A percentile compares a stretch with the other conserved stretches of the same genome.
Evolutionary conservation across 345 rosid genomes (phyloP).

Genomic region (Geranium rotundifolium): DNA sequence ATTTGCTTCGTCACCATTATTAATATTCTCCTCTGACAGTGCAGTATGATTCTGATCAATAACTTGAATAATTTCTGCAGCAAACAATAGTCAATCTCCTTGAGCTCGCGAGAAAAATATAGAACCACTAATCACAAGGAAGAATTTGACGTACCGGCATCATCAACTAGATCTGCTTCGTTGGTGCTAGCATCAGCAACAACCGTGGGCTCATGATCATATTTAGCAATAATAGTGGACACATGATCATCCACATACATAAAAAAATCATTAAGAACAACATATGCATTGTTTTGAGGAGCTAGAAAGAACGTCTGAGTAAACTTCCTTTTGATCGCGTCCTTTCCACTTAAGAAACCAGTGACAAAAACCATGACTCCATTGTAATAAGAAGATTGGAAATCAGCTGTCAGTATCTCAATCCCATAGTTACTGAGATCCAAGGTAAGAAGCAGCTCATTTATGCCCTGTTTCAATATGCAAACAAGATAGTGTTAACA

Average conservation of each 20-base stretch:
- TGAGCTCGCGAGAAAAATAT: neutral
- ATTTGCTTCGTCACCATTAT: neutral
- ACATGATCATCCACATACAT: slow-evolving; percentile 38
- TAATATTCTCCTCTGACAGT: slow-evolving; percentile 10
- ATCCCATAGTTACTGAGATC: slow-evolving; percentile 37
- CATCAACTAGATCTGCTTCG: slow-evolving; percentile 21
- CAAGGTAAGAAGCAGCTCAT: slow-evolving; percentile 47
- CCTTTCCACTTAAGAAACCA: slow-evolving; percentile 47
- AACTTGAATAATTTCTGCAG: slow-evolving; percentile 23
- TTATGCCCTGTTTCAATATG: slow-evolving; percentile 39
- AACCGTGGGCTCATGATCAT: slow-evolving; percentile 11
- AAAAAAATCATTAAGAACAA: slow-evolving; percentile 60
- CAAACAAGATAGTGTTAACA: neutral
- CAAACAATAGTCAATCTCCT: neutral
- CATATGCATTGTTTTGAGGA: slow-evolving; percentile 47
- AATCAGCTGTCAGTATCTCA: slow-evolving; percentile 48
- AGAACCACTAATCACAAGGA: neutral
- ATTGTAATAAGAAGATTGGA: slow-evolving; percentile 36
- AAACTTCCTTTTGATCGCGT: slow-evolving; percentile 33
- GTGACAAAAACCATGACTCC: slow-evolving; percentile 57
- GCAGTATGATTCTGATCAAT: slow-evolving; percentile 7
- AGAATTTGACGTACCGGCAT: slow-evolving; percentile 28
- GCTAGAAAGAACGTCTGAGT: slow-evolving; percentile 62
- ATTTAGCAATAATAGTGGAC: slow-evolving; percentile 5
- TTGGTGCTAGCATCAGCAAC: slow-evolving; percentile 19